Percentiles rank a stretch among this genome's conserved stretches.
Evolutionary conservation across 768 basidiomycete species (phyloP).

Genomic region (Naganishia friedmannii): DNA sequence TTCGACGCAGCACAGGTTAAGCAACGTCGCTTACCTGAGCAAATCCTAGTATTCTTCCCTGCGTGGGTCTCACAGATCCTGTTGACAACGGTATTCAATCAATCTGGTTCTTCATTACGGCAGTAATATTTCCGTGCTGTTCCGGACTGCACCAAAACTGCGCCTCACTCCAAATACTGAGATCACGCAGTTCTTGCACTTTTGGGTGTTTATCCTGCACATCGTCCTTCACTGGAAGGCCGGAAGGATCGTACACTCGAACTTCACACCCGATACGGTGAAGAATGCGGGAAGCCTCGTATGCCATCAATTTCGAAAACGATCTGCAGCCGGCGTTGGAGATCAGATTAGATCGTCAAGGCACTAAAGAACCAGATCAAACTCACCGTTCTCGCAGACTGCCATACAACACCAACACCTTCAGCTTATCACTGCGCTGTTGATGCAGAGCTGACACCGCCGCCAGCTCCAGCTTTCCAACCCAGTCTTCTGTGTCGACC

Average conservation of each 20-base stretch:
- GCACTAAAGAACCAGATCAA: neutral
- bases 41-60: conserved; percentile 50
- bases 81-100: conserved; percentile 52
- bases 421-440: conserved; percentile 26
- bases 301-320: conserved; percentile 49
- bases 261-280: conserved; percentile 46
- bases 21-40: conserved; percentile 41
- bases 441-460: conserved; percentile 33
- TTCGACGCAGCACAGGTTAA: conserved; percentile 24
- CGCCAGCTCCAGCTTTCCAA: conserved; percentile 40
- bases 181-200: conserved; percentile 42
- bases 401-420: conserved; percentile 50
- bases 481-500: conserved; percentile 42
- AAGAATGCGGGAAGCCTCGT: conserved; percentile 48
- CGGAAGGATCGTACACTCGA: conserved; percentile 45
- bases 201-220: conserved; percentile 38
- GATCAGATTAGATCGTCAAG: neutral
- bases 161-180: conserved; percentile 40
- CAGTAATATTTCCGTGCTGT: conserved; percentile 52
- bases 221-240: conserved; percentile 44
- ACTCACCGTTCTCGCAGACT: conserved; percentile 46
- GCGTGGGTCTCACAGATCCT: conserved; percentile 51
- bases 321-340: conserved; percentile 38
- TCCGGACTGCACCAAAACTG: conserved; percentile 46
- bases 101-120: conserved; percentile 52